Evolutionary conservation across 176 grass and related monocot species (phyloP).

Genomic region (Lolium multiflorum): DNA sequence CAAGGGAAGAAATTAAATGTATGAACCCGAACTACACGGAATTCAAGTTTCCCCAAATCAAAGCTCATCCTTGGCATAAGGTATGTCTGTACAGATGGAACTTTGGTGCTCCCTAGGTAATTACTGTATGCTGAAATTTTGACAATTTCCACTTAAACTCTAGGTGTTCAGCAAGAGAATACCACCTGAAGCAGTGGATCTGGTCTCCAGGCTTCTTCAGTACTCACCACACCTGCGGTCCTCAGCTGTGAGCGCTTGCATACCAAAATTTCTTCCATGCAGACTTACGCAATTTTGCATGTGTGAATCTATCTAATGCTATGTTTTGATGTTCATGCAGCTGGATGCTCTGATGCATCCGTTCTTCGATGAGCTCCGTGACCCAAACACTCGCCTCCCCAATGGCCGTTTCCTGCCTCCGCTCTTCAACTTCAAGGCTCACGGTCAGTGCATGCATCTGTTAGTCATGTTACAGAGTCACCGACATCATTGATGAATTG

Average conservation of each 20-base stretch:
- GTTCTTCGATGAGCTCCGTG: constrained; percentile 72
- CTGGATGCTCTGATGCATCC: constrained; percentile 70
- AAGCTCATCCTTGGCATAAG: constrained; percentile 98
- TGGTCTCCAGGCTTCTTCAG: constrained; percentile 82
- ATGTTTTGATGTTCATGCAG: constrained; percentile 24
- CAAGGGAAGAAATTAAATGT: constrained; percentile 97
- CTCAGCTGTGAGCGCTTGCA: constrained; percentile 56
- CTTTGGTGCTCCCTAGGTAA: neutral
- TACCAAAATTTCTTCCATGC: neutral
- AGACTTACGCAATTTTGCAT: neutral
- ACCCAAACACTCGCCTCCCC: constrained; percentile 65
- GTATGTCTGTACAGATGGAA: constrained; percentile 29
- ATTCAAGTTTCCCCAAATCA: constrained; percentile 90
- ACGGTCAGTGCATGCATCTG: constrained; percentile 44
- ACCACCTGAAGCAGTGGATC: constrained; percentile 71
- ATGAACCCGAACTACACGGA: constrained; percentile 94
- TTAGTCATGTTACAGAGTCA: neutral
- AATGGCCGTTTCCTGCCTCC: constrained; percentile 72
- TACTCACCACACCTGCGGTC: constrained; percentile 75
- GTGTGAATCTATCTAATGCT: neutral
- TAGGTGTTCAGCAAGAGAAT: constrained; percentile 91
- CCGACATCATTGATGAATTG: neutral
- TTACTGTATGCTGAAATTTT: constrained; percentile 34
- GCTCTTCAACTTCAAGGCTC: constrained; percentile 77
- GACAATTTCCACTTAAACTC: neutral